These are phyloP conservation scores for Debaryomyces robertsiae DNA, from an alignment of 1,139 yeast species.

Conservation along the genomic window DNA sequence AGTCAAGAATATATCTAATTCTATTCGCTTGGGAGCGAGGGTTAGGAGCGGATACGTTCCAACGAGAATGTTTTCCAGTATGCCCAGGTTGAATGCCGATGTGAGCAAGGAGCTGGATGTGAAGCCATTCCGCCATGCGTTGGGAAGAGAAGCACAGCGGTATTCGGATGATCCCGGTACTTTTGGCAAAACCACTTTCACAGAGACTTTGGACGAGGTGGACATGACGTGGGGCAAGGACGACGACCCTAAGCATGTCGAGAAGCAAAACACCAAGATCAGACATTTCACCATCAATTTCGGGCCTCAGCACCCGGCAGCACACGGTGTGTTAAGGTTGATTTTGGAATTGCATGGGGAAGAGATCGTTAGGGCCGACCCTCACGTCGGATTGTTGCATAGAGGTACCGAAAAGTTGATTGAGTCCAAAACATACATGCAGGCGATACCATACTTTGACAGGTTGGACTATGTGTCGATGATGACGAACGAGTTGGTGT, in stretches of 20 bases:
- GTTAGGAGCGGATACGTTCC: slow-evolving; percentile 7
- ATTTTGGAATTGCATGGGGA: slow-evolving; percentile 88
- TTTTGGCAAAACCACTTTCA: slow-evolving; percentile 46
- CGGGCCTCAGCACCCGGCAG: slow-evolving; percentile 96
- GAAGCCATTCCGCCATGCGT: slow-evolving; percentile 37
- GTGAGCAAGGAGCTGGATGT: slow-evolving; percentile 20
- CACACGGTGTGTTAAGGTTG: slow-evolving; percentile 88
- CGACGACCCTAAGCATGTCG: slow-evolving; percentile 48
- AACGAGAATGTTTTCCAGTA: slow-evolving; percentile 18
- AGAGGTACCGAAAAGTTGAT: slow-evolving; percentile 89
- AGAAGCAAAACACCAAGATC: slow-evolving; percentile 58
- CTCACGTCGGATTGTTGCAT: slow-evolving; percentile 85
- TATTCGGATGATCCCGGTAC: slow-evolving; percentile 36
- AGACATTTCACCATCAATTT: slow-evolving; percentile 88
- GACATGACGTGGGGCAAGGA: slow-evolving; percentile 51
- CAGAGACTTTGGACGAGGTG: slow-evolving; percentile 50
- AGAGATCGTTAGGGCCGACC: slow-evolving; percentile 84
- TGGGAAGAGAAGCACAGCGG: slow-evolving; percentile 41
- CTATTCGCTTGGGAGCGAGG: slow-evolving; percentile 14
- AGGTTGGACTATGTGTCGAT: slow-evolving; percentile 86
- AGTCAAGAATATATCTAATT: slow-evolving; percentile 20
- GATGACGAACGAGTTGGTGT: slow-evolving; percentile 93
- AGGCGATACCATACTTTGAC: slow-evolving; percentile 88
- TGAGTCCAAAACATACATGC: slow-evolving; percentile 80
- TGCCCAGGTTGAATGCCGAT: slow-evolving; percentile 19